phyloP scores from a whole-genome alignment of 1,284 basidiomycete species.

The Ceratobasidium sp. region DNA sequence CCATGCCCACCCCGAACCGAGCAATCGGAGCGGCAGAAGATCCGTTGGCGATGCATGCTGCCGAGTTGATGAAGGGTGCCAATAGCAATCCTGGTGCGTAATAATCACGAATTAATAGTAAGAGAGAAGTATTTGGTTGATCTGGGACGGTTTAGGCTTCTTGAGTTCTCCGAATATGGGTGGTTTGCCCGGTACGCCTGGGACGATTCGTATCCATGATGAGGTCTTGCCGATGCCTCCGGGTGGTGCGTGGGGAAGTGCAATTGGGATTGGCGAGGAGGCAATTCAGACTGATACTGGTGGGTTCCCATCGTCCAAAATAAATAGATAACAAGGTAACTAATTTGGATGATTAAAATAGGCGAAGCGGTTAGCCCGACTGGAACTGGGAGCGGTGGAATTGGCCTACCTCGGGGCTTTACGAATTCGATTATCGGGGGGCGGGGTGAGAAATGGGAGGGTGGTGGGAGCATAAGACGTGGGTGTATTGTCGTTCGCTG shows the following conservation, averaged over 20 bases:
- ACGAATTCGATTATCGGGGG: slow-evolving; percentile 31
- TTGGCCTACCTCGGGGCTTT: slow-evolving; percentile 33
- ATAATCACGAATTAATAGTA: neutral
- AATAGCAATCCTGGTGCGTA: slow-evolving; percentile 5
- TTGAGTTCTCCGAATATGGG: neutral
- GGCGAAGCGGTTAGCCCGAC: neutral
- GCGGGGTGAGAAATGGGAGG: slow-evolving; percentile 15
- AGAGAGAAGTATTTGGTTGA: neutral
- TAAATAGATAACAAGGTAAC: too few species aligned
- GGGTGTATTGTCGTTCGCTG: neutral
- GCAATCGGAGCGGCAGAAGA: slow-evolving; percentile 20
- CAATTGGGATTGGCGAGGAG: slow-evolving; percentile 9
- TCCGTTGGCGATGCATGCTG: slow-evolving; percentile 32
- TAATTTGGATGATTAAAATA: neutral
- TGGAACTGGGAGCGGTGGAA: slow-evolving; percentile 28
- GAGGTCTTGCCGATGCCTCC: slow-evolving; percentile 27
- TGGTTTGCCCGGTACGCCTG: slow-evolving; percentile 6
- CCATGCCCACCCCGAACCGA: neutral
- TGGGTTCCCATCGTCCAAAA: neutral
- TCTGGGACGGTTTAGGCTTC: neutral
- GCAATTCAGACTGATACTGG: neutral
- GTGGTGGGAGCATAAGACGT: neutral
- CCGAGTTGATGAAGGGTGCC: slow-evolving; percentile 38
- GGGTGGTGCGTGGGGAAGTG: slow-evolving; percentile 7
- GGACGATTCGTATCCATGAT: slow-evolving; percentile 25